Conservation (phyloP, 2,329 filamentous ascomycete species). For the Hypoxylon sp. region DNA sequence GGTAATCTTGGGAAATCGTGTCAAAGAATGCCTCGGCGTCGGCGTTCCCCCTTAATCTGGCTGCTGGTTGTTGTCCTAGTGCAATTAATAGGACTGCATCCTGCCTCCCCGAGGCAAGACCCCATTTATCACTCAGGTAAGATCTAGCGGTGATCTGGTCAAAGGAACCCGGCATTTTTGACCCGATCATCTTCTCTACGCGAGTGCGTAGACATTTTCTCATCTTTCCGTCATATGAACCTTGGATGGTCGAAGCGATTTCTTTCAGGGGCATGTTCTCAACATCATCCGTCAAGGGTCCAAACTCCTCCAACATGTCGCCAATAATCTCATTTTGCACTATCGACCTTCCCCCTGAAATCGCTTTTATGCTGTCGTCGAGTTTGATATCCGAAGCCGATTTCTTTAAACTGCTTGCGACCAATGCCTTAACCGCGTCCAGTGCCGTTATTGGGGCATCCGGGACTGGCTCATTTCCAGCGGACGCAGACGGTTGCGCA, state of each 20-base stretch:
- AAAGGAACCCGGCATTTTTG: slow-evolving; percentile 40
- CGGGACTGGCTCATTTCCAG: slow-evolving; percentile 25
- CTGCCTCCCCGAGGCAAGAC: slow-evolving; percentile 37
- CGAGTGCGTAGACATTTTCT: slow-evolving; percentile 44
- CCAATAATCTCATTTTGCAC: slow-evolving; percentile 60
- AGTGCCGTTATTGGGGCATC: slow-evolving; percentile 35
- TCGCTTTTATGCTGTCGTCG: slow-evolving; percentile 36
- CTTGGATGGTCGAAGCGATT: slow-evolving; percentile 49
- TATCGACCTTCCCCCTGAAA: slow-evolving; percentile 52
- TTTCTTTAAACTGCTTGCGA: slow-evolving; percentile 38
- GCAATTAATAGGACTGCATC: slow-evolving; percentile 36
- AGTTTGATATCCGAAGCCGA: slow-evolving; percentile 37
- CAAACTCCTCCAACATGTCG: slow-evolving; percentile 56
- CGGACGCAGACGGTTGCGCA: slow-evolving; percentile 5
- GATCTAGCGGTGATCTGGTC: slow-evolving; percentile 34
- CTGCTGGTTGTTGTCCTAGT: slow-evolving; percentile 33
- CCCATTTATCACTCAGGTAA: slow-evolving; percentile 35
- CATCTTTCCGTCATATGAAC: slow-evolving; percentile 48
- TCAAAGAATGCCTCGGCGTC: slow-evolving; percentile 39
- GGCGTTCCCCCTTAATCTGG: slow-evolving; percentile 33
- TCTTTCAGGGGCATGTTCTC: slow-evolving; percentile 54
- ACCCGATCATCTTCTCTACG: slow-evolving; percentile 40
- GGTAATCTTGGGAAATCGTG: slow-evolving; percentile 21
- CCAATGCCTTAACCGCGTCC: slow-evolving; percentile 35
- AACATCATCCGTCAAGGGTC: slow-evolving; percentile 53